A percentile compares a stretch with the other conserved stretches of the same genome.
Evolutionary conservation across 192 early-diverging fungal species (phyloP).

Genomic region (Irineochytrium annulatum): DNA sequence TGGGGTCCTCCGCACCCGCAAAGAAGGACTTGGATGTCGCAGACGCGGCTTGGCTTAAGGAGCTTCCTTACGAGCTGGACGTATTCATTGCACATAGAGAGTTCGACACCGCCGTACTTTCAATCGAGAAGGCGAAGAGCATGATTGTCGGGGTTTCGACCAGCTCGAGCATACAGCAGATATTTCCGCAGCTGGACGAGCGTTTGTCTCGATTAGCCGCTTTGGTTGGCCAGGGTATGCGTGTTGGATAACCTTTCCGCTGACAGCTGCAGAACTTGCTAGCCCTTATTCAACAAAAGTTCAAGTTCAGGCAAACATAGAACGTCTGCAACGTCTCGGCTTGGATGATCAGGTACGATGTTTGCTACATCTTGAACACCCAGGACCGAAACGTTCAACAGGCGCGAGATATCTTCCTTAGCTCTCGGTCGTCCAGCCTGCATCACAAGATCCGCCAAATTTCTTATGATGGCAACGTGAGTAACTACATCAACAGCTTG

Average conservation of each 20-base stretch:
- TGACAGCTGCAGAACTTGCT: slow-evolving; percentile 65
- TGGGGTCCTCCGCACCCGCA: no score
- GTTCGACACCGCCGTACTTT: slow-evolving; percentile 74
- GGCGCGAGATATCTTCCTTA: slow-evolving; percentile 85
- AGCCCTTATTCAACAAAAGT: slow-evolving; percentile 76
- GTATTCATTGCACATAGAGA: slow-evolving; percentile 90
- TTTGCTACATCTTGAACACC: neutral
- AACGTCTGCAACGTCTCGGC: slow-evolving; percentile 72
- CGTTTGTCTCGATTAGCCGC: neutral
- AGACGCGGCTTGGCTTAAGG: slow-evolving; percentile 56
- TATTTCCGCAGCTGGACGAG: neutral
- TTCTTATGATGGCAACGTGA: slow-evolving; percentile 83
- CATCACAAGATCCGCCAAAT: slow-evolving; percentile 74
- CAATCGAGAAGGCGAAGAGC: slow-evolving; percentile 60
- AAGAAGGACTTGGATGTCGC: slow-evolving; percentile 26
- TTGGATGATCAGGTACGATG: slow-evolving; percentile 59
- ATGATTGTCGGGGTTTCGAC: neutral
- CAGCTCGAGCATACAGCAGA: neutral
- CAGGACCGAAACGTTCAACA: no score
- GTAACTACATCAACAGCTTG: slow-evolving; percentile 70
- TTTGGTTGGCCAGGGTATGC: neutral
- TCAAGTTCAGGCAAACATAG: slow-evolving; percentile 75
- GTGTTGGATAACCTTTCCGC: neutral
- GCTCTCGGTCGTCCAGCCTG: slow-evolving; percentile 71
- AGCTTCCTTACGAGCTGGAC: slow-evolving; percentile 84